A percentile compares a stretch with the other conserved stretches of the same genome.
Evolutionary conservation across 106 monocot genomes (phyloP).

Genomic region (Dendrobium officinale): DNA sequence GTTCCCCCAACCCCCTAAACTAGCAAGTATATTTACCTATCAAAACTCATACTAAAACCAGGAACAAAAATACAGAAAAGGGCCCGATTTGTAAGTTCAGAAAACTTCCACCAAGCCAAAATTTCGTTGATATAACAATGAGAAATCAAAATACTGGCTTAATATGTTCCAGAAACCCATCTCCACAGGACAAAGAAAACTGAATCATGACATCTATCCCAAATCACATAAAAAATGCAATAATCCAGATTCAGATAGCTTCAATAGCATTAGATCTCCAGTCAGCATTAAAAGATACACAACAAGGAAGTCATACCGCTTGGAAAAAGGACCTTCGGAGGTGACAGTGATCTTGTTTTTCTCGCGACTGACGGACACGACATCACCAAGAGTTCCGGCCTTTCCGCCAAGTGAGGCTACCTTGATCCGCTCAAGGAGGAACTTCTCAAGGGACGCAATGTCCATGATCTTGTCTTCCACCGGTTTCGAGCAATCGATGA

Average conservation of each 20-base stretch:
- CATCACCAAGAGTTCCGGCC: conserved; percentile 66
- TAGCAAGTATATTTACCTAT: background rate
- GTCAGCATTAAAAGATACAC: background rate
- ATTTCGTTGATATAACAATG: background rate
- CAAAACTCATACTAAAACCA: background rate
- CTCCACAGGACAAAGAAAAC: background rate
- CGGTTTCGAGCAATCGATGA: conserved; percentile 55
- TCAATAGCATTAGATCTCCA: background rate
- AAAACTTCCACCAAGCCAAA: background rate
- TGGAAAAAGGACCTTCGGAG: conserved; percentile 70
- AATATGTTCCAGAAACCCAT: background rate
- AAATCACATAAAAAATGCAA: background rate
- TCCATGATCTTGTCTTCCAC: conserved; percentile 89
- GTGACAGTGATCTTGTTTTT: conserved; percentile 65
- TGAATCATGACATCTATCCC: background rate
- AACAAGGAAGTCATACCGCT: conserved; percentile 28
- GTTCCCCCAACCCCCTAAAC: background rate
- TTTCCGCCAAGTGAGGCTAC: conserved; percentile 56
- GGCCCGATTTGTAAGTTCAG: background rate
- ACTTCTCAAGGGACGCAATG: conserved; percentile 84
- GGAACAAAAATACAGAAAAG: background rate
- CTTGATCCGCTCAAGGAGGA: conserved; percentile 88
- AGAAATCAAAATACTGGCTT: background rate
- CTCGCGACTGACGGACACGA: conserved; percentile 49
- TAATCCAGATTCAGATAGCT: background rate